Evolutionary conservation across 257 asterid genomes (phyloP).

Genomic region (Fraxinus cuspidata): DNA sequence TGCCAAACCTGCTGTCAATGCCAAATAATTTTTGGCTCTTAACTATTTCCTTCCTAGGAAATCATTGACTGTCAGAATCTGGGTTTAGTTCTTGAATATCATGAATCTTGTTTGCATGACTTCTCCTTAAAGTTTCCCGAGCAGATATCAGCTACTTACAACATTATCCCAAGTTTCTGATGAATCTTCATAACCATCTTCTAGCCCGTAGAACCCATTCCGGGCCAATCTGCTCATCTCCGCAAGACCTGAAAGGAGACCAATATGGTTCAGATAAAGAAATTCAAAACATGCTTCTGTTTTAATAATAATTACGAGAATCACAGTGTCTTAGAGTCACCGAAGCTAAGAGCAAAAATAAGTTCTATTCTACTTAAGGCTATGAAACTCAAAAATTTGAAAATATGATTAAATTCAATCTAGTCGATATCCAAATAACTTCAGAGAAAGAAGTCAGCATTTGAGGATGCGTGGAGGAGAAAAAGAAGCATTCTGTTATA

Average conservation of each 20-base stretch:
- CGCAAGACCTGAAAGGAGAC: background rate
- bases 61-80: no score
- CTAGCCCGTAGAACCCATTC: background rate
- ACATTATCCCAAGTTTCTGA: background rate
- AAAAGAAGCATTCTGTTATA: background rate
- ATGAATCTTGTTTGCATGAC: no score
- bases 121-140: background rate
- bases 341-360: background rate
- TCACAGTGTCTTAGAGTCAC: background rate
- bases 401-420: background rate
- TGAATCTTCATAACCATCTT: background rate
- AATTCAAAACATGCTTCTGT: background rate
- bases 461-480: background rate
- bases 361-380: background rate
- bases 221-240: background rate
- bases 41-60: no score
- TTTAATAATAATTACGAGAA: background rate
- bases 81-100: no score
- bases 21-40: no score
- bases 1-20: background rate
- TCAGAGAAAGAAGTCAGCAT: background rate
- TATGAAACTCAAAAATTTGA: background rate
- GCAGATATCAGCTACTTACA: background rate
- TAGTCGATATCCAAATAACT: background rate
- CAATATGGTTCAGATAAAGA: background rate